Conservation (phyloP, 148 eudicot species). For the Silene latifolia region DNA sequence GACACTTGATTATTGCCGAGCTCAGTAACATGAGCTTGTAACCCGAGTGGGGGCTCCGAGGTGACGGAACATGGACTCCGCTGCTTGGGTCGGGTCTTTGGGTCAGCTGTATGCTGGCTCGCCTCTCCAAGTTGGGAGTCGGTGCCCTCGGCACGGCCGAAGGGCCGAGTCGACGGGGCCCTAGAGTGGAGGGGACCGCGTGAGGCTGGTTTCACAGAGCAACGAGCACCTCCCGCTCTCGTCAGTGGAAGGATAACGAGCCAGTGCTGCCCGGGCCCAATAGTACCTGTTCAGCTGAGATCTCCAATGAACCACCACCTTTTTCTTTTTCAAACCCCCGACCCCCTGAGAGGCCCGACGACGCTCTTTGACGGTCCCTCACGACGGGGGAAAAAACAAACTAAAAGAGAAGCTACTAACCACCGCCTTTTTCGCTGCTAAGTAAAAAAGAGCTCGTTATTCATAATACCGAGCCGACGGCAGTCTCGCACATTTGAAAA, state of each 20-base stretch:
- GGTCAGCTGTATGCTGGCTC: neutral
- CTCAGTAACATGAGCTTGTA: slow-evolving; percentile 15
- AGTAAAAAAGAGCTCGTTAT: too few relatives aligned
- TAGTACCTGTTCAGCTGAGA: too few relatives aligned
- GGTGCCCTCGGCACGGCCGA: neutral
- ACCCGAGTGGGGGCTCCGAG: slow-evolving; percentile 13
- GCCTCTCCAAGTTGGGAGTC: slow-evolving; percentile 23
- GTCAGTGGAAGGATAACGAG: neutral
- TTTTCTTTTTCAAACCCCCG: too few relatives aligned
- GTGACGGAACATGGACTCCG: neutral
- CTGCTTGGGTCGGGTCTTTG: neutral
- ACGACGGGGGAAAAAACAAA: too few relatives aligned
- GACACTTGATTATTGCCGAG: too few relatives aligned
- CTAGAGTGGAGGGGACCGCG: slow-evolving; percentile 19
- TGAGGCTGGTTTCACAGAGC: slow-evolving; percentile 19
- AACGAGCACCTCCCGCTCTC: slow-evolving; percentile 2
- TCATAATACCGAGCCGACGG: too few relatives aligned
- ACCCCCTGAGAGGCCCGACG: too few relatives aligned
- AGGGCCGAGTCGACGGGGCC: neutral
- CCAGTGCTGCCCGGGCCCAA: neutral
- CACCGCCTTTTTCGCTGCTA: too few relatives aligned
- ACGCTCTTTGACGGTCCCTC: too few relatives aligned
- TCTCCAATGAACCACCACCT: too few relatives aligned
- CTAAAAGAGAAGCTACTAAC: too few relatives aligned
- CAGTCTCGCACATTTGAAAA: too few relatives aligned